Base-by-base conservation (phyloP, 352 stramenopile species). In the Phytophthora multivora region DNA sequence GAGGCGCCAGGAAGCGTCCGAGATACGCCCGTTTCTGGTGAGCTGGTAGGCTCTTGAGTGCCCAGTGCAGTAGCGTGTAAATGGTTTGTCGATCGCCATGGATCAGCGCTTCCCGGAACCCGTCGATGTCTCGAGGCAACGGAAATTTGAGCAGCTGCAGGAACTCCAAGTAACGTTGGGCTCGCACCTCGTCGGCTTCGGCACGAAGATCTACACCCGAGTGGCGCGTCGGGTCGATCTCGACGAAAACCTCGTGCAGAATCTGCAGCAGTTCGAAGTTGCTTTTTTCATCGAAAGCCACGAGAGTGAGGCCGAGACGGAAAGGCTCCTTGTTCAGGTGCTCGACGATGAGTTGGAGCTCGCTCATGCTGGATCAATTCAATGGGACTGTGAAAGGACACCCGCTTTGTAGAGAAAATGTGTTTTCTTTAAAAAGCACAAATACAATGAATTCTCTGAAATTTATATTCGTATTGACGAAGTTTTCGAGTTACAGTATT, bases 11-110 rank as follows among this genome's bases (percentile, higher is more conserved):
- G 73, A 95, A 99, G 2, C 80, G 81, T 1, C 91, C 91, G 3
- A 99, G 69, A 68, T 99, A 99, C 5, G 92, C 91, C 21, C 96
- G 83, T 69, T 97, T 98, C 67, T 96, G 90, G 56, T 98, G 84
- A 21, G 79, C 74, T 7, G 83, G 62, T 9, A 98, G 83, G 26
- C 85, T 85, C 49, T 90, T 91, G 21, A 98, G 82, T 9, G 89
- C 76, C 88, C 93, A 98, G 75, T 98, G 82, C 33, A 98, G 77
- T 23, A 98, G 83, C 15, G 82, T 86, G 61, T 98, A 98, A 19
- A 98, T 72, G n/a, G 87, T 79, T 45, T 83, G 69, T 26, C 90
- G 93, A 43, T 97, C 88, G 49, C 95, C 93, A 45, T 89, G 73
- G 16, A 74, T 66, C 36, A 98, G 63, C 12, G 81, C 85, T 23